Evolutionary conservation across 768 basidiomycete genomes (phyloP), one percentile per base, ranked within the genome.

Genomic region (Tulasnella sp.): DNA sequence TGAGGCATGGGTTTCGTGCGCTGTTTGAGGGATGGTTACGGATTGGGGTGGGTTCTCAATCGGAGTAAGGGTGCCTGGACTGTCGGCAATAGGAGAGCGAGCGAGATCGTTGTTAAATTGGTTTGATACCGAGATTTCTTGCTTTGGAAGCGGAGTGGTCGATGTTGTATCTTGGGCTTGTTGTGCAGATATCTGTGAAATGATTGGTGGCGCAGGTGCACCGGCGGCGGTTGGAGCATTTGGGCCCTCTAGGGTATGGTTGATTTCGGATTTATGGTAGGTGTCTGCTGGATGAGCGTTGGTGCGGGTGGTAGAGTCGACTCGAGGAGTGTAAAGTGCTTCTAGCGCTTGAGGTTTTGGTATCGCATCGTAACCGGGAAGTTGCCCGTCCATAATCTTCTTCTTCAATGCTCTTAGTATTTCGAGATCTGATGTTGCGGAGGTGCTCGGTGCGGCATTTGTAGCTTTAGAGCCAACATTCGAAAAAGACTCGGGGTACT

Each of bases 321-420:
- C 18, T 34, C 52, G 76, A 77, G 68, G 76, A 34, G 38, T 62
- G 31, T 39, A 77, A 21, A 77, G 56, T 18, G 58, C 68, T 44
- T 74, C 78, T 39, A 79, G 71, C 34, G 78, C 78, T 38, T 77
- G 58, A n/a, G 56, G 36, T 14, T 40, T 79, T 21, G 78, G 68
- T 31, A 34, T 38, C 9, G 68, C 42, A 18, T 44, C 39, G 44
- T 73, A 79, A 12, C 38, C 73, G 12, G 71, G 78, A n/a, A 73
- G 36, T 48, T 74, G 71, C 5, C 44, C 71, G 24, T 79, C 46
- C 71, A 79, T 79, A 44, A 79, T 73, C 16, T 38, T 39, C 27
- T 58, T 36, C 73, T 79, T 79, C 16, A 79, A 40, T 21, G 36
- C 38, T 34, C 78, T 44, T 4, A 79, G 78, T 36, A 74, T 79